Evolutionary conservation across 1,284 basidiomycete genomes (phyloP).

Genomic region (Irpex rosettiformis): DNA sequence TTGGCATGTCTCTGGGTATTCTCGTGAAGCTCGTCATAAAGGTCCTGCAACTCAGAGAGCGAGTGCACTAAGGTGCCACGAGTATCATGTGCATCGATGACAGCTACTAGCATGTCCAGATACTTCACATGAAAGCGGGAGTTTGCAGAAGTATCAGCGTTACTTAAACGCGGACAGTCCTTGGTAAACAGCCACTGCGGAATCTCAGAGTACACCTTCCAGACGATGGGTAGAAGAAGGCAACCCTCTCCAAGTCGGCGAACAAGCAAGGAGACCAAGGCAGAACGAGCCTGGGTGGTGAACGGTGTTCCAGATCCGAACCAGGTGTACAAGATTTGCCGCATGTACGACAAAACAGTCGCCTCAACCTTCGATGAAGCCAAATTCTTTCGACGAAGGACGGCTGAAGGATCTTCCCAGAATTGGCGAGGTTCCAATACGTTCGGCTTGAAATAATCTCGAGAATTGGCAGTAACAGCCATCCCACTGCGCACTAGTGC

Average conservation of each 20-base stretch:
- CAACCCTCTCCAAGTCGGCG: background rate
- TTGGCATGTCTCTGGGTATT: no score
- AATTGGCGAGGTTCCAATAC: background rate
- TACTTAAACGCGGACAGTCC: background rate
- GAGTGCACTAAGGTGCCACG: no score
- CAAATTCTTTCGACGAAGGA: background rate
- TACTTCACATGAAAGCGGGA: background rate
- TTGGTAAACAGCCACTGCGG: background rate
- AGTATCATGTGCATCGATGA: background rate
- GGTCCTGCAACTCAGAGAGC: no score
- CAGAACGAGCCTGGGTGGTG: background rate
- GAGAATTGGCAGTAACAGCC: no score
- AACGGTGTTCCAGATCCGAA: background rate
- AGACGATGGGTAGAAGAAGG: background rate
- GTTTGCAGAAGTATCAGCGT: background rate
- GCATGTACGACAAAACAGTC: background rate
- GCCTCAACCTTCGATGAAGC: background rate
- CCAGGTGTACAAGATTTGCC: background rate
- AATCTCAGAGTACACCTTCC: background rate
- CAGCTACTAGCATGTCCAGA: background rate
- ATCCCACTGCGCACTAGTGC: no score
- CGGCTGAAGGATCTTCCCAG: background rate
- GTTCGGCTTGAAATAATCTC: no score
- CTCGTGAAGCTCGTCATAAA: no score
- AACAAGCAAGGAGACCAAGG: background rate